A percentile compares a stretch with the other conserved stretches of the same genome.
phyloP scores from a whole-genome alignment of 2,329 filamentous ascomycete genomes.

The Stagonosporopsis cucurbitacearum region DNA sequence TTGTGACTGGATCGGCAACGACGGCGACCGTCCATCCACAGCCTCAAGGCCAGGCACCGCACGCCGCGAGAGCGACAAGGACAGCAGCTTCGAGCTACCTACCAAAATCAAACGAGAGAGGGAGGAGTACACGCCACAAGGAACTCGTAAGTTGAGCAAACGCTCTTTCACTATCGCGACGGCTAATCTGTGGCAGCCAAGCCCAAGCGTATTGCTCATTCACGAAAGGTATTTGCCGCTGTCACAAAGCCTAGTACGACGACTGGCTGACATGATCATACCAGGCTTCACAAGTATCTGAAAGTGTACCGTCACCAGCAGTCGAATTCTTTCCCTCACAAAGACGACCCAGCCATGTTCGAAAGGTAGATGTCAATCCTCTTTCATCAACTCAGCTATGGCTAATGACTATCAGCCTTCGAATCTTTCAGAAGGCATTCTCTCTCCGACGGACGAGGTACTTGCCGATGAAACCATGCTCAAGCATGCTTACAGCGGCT shows the following conservation, averaged over 20 bases:
- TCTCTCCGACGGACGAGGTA: constrained; percentile 20
- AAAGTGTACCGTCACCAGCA: constrained; percentile 2
- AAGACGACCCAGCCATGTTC: constrained; percentile 14
- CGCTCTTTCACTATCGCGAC: neutral
- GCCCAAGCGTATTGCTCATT: constrained; percentile 14
- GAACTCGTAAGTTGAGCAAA: constrained; percentile 22
- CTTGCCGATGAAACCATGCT: constrained; percentile 21
- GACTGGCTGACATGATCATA: neutral
- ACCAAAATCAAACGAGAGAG: constrained; percentile 36
- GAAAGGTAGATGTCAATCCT: constrained; percentile 8
- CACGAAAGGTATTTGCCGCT: constrained; percentile 10
- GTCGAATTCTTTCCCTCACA: constrained; percentile 8
- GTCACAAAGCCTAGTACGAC: neutral
- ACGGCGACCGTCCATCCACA: constrained; percentile 30
- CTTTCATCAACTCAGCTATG: neutral
- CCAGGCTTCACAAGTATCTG: constrained; percentile 13
- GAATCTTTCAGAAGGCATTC: constrained; percentile 19
- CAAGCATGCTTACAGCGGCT: constrained; percentile 23
- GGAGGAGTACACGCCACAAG: constrained; percentile 30
- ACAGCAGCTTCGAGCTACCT: constrained; percentile 21
- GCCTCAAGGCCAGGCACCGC: constrained; percentile 27
- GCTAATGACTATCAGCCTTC: constrained; percentile 8
- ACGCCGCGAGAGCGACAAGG: constrained; percentile 24
- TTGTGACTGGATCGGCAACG: constrained; percentile 36
- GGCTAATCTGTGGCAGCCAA: constrained; percentile 7